Evolutionary conservation across 805 yeast species (phyloP), one percentile per base, ranked within the genome.

Genomic region (Saturnispora hagleri): DNA sequence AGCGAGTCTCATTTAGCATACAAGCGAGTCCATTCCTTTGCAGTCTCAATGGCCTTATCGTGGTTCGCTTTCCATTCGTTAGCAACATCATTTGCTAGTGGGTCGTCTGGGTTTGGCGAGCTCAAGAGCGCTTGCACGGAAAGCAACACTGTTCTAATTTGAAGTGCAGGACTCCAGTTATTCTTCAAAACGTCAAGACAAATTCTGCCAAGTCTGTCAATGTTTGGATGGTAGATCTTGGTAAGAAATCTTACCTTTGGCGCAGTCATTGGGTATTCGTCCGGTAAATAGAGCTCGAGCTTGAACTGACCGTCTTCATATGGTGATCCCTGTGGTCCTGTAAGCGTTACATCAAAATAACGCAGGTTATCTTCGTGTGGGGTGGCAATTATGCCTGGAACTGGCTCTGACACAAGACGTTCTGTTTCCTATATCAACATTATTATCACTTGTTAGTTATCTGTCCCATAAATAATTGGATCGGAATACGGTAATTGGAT

Each of bases 101-200:
- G 99, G 69, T 93, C 99, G 65, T 93, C 96, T 2, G 99, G 99
- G 62, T 93, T 93, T 10, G 99, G 99, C 5, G 96, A 89, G 2
- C 96, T 96, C 49, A 93, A 71, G 52, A 93, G 72, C 0, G 98
- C 97, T 69, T 93, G 99, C 53, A 93, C 85, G 9, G 96, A 87
- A 52, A 93, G 73, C 55, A 93, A 72, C 24, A 93, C 85, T 8
- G 98, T 93, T 68, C 98, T 78, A 57, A 93, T 93, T 67, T 93
- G 98, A 54, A 91, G 74, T 0, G 99, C 99, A 4, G 99, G 98
- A 9, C 96, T 86, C 99, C 99, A 93, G 70, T 91, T 90, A 60
- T 87, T 78, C 70, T 91, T 93, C 65, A 93, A 75, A 42, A 93
- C 97, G 66, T 93, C 98, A 48, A 93, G 76, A 70, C 99, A 93